phyloP scores from a whole-genome alignment of 371 early-diverging fungal species.

The Entomophthora muscae region DNA sequence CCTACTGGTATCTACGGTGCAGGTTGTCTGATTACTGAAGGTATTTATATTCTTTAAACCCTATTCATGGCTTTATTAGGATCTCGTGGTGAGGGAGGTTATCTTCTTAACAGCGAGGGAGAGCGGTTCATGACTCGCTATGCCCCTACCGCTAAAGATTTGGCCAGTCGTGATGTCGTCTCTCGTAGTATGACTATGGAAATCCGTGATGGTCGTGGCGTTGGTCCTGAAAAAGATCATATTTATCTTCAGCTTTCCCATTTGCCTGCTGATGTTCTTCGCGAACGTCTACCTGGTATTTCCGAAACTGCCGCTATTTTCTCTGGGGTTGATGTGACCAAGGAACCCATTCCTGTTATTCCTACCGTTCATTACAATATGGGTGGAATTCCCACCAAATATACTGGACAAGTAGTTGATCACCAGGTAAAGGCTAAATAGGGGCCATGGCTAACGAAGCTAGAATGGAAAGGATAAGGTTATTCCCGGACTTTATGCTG shows the following conservation, averaged over 20 bases:
- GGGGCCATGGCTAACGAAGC: not conserved
- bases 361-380: conserved; percentile 99
- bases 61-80: not conserved
- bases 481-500: conserved; percentile 88
- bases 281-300: conserved; percentile 93
- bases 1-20: conserved; percentile 97
- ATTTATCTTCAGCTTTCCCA: conserved; percentile 91
- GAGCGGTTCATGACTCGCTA: conserved; percentile 98
- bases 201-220: conserved; percentile 94
- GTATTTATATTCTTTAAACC: conserved; percentile 16
- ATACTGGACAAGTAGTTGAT: conserved; percentile 88
- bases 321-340: conserved; percentile 95
- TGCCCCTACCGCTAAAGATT: conserved; percentile 95
- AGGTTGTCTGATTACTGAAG: conserved; percentile 96
- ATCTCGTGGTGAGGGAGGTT: conserved; percentile 91
- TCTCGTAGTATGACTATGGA: conserved; percentile 96
- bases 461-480: conserved; percentile 52
- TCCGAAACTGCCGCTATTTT: conserved; percentile 96
- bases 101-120: conserved; percentile 79
- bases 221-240: conserved; percentile 92
- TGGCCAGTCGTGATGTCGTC: conserved; percentile 95
- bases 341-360: conserved; percentile 97
- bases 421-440: conserved; percentile 41
- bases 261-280: conserved; percentile 79
- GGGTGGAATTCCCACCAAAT: conserved; percentile 96